Evolutionary conservation across 2,329 filamentous ascomycete genomes (phyloP).

Genomic region (Epichloe brachyelytri): DNA sequence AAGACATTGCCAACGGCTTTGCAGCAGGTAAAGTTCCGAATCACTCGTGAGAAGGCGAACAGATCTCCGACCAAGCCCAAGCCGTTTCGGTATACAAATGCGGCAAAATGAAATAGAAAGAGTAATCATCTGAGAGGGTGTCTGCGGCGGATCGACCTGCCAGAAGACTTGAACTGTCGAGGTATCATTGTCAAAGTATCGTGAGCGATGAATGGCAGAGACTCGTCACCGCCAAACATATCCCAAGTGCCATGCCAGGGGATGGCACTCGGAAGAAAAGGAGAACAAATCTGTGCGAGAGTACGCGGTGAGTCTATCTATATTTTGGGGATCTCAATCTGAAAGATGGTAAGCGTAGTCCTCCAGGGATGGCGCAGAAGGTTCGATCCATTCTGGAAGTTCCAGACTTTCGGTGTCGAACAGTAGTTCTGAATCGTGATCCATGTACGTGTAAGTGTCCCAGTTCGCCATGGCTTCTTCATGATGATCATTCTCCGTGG

Average conservation of each 20-base stretch:
- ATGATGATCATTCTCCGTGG: constrained; percentile 5
- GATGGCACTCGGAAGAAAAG: not conserved
- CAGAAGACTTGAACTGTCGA: not conserved
- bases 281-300: not conserved
- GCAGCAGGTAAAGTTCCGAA: not conserved
- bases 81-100: not conserved
- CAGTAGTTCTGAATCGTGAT: constrained; percentile 5
- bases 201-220: not conserved
- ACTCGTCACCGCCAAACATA: constrained; percentile 2
- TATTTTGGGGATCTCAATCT: not conserved
- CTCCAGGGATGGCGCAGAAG: constrained; percentile 5
- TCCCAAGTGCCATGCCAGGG: not conserved
- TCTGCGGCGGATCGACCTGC: not conserved
- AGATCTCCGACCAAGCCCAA: not conserved
- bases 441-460: constrained; percentile 6
- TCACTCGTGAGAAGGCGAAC: not conserved
- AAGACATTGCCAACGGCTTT: not conserved
- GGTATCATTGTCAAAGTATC: constrained; percentile 3
- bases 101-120: not conserved
- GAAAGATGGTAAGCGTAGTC: constrained; percentile 3
- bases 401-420: constrained; percentile 5
- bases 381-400: constrained; percentile 6
- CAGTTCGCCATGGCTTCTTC: constrained; percentile 7
- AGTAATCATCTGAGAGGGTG: not conserved
- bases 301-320: not conserved